These are phyloP conservation scores for Vitis hybrid DNA, from an alignment of 177 flowering plant genomes.

Conservation along the genomic window DNA sequence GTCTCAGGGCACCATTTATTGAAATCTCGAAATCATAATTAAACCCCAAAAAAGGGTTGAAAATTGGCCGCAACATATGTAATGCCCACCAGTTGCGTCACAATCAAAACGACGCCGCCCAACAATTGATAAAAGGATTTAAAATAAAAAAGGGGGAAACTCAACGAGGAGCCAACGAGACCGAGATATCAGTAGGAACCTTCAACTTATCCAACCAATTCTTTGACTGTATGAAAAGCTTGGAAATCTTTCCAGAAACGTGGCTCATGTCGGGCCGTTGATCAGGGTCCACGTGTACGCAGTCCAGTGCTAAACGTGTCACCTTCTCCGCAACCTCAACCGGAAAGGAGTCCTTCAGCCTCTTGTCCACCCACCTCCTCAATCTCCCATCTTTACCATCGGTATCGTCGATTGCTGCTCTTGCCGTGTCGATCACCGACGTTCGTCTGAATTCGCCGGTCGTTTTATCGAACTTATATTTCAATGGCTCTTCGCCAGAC, in stretches of 20 bases:
- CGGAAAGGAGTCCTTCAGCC: conserved; percentile 80
- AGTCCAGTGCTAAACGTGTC: conserved; percentile 64
- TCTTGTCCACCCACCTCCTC: conserved; percentile 75
- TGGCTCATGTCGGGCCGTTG: conserved; percentile 77
- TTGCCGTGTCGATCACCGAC: conserved; percentile 68
- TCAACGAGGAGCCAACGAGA: conserved; percentile 64
- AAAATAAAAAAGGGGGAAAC: too few relatives aligned
- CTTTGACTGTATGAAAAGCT: conserved; percentile 52
- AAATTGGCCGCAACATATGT: too few relatives aligned
- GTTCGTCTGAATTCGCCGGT: conserved; percentile 40
- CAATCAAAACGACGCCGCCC: too few relatives aligned
- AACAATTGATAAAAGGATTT: background rate
- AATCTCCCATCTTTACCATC: conserved; percentile 35
- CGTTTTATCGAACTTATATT: conserved; percentile 45
- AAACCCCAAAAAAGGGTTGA: too few relatives aligned
- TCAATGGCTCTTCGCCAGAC: conserved; percentile 77
- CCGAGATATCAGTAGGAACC: conserved; percentile 46
- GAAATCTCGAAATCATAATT: too few relatives aligned
- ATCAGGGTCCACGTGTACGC: conserved; percentile 67
- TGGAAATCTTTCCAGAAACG: conserved; percentile 79
- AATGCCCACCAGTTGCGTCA: too few relatives aligned
- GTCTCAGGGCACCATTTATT: too few relatives aligned
- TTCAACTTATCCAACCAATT: conserved; percentile 52
- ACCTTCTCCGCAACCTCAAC: conserved; percentile 67
- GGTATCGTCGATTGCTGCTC: conserved; percentile 41